A percentile compares a stretch with the other conserved stretches of the same genome.
Evolutionary conservation across 176 grass and related monocot species (phyloP).

Genomic region (Oropetium thomaeum): DNA sequence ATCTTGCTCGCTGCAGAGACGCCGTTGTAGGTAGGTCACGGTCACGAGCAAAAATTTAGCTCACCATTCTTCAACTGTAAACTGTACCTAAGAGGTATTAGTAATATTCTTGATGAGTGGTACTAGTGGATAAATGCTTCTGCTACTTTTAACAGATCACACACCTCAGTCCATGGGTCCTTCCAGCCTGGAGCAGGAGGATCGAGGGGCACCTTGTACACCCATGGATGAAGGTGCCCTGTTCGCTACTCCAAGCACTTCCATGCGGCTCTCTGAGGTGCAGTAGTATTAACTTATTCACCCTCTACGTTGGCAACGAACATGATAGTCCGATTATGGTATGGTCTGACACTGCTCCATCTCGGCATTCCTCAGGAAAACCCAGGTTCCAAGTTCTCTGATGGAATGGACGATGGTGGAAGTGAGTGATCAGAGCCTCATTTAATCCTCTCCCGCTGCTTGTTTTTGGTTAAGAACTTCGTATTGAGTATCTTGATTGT

Average conservation of each 20-base stretch:
- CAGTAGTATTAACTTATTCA: neutral
- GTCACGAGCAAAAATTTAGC: constrained; percentile 11
- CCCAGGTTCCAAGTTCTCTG: constrained; percentile 51
- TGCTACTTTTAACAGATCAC: constrained; percentile 40
- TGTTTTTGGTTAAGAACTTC: neutral
- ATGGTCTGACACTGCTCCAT: constrained; percentile 43
- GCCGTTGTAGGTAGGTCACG: constrained; percentile 53
- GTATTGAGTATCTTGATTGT: constrained; percentile 15
- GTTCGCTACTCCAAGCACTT: constrained; percentile 50
- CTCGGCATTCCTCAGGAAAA: constrained; percentile 31
- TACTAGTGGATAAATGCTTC: neutral
- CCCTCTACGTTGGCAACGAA: neutral
- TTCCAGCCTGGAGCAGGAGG: constrained; percentile 51
- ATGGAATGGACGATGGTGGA: constrained; percentile 62
- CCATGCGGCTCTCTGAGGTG: constrained; percentile 62
- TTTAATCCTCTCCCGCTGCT: neutral
- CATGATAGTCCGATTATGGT: neutral
- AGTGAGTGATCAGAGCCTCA: constrained; percentile 47
- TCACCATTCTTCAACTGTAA: neutral
- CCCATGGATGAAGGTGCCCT: constrained; percentile 53
- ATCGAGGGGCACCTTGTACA: constrained; percentile 39
- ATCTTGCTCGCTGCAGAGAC: constrained; percentile 47
- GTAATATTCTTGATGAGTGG: neutral
- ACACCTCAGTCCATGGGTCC: constrained; percentile 60
- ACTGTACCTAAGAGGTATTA: neutral